Evolutionary conservation across 345 rosid genomes (phyloP).

Genomic region (Acer campestre): DNA sequence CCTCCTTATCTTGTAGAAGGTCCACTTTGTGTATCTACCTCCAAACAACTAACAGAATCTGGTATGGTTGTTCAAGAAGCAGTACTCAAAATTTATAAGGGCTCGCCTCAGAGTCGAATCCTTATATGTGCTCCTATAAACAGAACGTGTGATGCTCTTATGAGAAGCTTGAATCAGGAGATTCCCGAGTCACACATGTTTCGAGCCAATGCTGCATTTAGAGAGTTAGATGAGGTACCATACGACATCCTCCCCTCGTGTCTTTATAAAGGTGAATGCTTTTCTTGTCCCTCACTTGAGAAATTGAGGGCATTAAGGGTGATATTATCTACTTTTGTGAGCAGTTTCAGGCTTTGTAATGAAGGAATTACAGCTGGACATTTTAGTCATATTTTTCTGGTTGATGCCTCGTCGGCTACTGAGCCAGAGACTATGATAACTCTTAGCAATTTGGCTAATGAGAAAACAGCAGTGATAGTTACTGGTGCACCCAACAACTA

Average conservation of each 20-base stretch:
- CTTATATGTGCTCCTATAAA: conserved; percentile 41
- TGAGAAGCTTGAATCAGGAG: conserved; percentile 32
- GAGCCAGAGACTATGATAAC: conserved; percentile 47
- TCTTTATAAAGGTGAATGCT: conserved; percentile 27
- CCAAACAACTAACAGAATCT: conserved; percentile 21
- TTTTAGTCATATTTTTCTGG: conserved; percentile 38
- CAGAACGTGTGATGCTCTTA: conserved; percentile 37
- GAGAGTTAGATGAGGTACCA: conserved; percentile 34
- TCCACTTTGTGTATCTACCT: neutral
- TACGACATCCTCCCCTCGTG: conserved; percentile 34
- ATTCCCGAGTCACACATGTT: conserved; percentile 29
- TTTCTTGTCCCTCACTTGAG: conserved; percentile 29
- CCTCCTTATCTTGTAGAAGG: conserved; percentile 16
- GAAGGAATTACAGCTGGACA: conserved; percentile 34
- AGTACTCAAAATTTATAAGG: conserved; percentile 25
- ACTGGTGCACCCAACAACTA: conserved; percentile 25
- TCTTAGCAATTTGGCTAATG: conserved; percentile 32
- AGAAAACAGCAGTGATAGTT: conserved; percentile 31
- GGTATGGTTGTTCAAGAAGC: conserved; percentile 31
- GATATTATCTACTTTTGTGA: conserved; percentile 34
- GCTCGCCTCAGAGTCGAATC: conserved; percentile 14
- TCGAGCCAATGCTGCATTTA: conserved; percentile 47
- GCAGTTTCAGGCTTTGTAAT: conserved; percentile 32
- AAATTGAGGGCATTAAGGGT: conserved; percentile 26
- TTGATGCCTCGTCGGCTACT: conserved; percentile 37